Base-by-base conservation (phyloP, 805 yeast genomes). In the Yarrowia osloensis region DNA sequence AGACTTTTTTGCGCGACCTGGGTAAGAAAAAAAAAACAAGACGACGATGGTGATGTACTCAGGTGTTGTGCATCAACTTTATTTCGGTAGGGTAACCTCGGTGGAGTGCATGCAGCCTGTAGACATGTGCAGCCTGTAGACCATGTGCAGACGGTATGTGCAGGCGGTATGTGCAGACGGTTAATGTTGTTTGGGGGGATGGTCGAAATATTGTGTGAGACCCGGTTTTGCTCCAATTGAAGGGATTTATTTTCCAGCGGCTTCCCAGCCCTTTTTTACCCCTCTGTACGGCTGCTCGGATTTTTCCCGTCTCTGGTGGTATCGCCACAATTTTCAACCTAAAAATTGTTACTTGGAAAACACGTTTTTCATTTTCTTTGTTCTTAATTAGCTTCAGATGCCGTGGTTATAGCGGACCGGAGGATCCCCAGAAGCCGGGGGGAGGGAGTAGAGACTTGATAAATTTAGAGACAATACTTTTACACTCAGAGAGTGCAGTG, bases 11-110 rank as follows among this genome's bases (percentile, higher is more conserved):
- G 19, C 31, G 19, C 15, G 21, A 4, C 39, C 40, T 28, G 31
- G n/a, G 28, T 15, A 12, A 19, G 13, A 50, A 31, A 29, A 31
- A 6, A 50, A 15, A 17, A 24, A 22, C 4, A 15, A 21, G 19
- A 22, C 5, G 19, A 15, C 11, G 8, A 26, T 54, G 46, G 62
- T 26, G 62, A 54, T 54, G 35, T 37, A 24, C 46, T 37, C 22
- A 54, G 62, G 62, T 54, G 62, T 54, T 26, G 62, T 54, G 62
- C 62, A 26, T 35, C 4, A 35, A 52, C 33, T 9, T n/a, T 47
- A 28, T 26, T 8, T 3, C 17, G 54, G 54, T 49, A 49, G 54
- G 54, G 54, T 49, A 49, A 49, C 37, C 13, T 28, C 7, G 6
- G 33, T n/a, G 52, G 33, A 24, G 52, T 46, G 52, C 52, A 46